Conservation (phyloP, 2,329 filamentous ascomycete genomes). For the Iodosphaeria phyllophila region DNA sequence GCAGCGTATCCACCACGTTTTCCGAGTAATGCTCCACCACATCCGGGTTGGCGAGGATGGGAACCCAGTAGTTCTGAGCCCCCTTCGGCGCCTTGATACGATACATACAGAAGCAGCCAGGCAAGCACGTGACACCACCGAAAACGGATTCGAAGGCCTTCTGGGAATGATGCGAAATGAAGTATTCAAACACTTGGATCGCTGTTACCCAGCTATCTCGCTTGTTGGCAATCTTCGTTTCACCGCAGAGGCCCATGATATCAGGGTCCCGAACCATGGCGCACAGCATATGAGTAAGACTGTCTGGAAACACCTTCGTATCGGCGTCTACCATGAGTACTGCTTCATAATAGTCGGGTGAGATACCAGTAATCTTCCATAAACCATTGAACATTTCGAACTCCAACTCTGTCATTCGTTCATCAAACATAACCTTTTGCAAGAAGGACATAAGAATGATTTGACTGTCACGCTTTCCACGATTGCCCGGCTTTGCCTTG, state of each 20-base stretch:
- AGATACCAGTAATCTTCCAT: conserved; percentile 97
- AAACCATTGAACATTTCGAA: conserved; percentile 99
- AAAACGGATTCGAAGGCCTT: conserved; percentile 98
- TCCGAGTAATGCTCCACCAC: conserved; percentile 98
- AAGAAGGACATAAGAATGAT: conserved; percentile 99
- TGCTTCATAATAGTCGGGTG: conserved; percentile 92
- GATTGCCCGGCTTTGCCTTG: conserved; percentile 81
- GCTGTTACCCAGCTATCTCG: conserved; percentile 85
- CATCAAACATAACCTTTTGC: conserved; percentile 99
- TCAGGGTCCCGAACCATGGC: conserved; percentile 99
- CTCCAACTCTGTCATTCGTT: conserved; percentile 97
- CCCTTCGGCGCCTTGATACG: conserved; percentile 98
- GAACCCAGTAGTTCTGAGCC: conserved; percentile 98
- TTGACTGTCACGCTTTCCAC: conserved; percentile 96
- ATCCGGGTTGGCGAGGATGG: conserved; percentile 93
- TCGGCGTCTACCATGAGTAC: conserved; percentile 99
- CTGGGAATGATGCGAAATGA: conserved; percentile 91
- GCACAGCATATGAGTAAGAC: conserved; percentile 94
- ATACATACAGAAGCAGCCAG: conserved; percentile 99
- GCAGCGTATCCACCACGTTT: conserved; percentile 93
- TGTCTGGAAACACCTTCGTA: conserved; percentile 97
- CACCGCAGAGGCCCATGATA: conserved; percentile 96
- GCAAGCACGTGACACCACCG: conserved; percentile 95
- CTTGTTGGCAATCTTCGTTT: conserved; percentile 99
- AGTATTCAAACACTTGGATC: conserved; percentile 99